Base-by-base conservation (phyloP, 2,329 filamentous ascomycete species). In the Penicillium hesseltinei region DNA sequence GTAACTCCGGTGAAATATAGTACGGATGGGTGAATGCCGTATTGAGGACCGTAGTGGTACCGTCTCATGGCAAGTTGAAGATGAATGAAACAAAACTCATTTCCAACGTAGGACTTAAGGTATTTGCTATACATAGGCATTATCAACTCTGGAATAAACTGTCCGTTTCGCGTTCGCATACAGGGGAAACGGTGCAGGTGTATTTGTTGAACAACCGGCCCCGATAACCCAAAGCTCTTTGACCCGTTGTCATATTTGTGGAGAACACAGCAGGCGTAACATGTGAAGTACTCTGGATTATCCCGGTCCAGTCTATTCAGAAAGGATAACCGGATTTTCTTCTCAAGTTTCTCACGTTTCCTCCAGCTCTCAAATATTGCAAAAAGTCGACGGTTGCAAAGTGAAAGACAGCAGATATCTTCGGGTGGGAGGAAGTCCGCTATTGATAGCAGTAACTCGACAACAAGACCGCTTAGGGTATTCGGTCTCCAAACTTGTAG, bases 1-100 rank as follows among this genome's bases (percentile, higher is more conserved):
- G 8, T 25, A 11, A 61, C 81, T 62, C 84, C 81, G 39, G 52
- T 58, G 47, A 48, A 46, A n/a, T n/a, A 57, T 25, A 51, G 40
- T 50, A 40, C 56, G 6, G 46, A 58, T 39, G 54, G 45, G 45
- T 27, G 54, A 17, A 62, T 53, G 11, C 52, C 54, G 38, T n/a
- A 48, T 4, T 17, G 27, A 25, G 55, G 35, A 23, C 59, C 56
- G n/a, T 52, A 44, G 19, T 46, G 35, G 35, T 49, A 51, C 35
- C 38, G 35, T 13, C 23, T 56, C 54, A 62, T 63, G 19, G 57
- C 57, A 47, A 62, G 52, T 25, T 60, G 57, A 5, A 63, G 6
- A 15, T 60, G 46, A n/a, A 58, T 50, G 40, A 56, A 60, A 19
- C 33, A 52, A 23, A 63, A 23, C 13, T 35, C 31, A 35, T 2